These are phyloP conservation scores for Vitis hybrid DNA, from an alignment of 177 flowering plant species.

Conservation along the genomic window DNA sequence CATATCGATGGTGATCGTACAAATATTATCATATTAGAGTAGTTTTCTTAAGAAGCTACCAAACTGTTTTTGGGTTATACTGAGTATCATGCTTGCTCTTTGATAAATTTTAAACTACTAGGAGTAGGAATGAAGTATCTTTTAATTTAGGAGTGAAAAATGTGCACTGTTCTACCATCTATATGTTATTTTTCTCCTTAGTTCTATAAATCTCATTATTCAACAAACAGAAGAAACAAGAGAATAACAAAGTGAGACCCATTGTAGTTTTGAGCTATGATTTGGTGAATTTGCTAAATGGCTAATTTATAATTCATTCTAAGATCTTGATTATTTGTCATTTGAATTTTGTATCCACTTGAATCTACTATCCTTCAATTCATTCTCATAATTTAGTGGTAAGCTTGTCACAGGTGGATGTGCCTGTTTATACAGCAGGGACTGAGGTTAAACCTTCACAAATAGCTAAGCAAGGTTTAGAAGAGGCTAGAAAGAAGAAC, in stretches of 20 bases:
- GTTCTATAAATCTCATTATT: not conserved
- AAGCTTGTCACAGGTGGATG: slow-evolving; percentile 70
- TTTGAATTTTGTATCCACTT: not conserved
- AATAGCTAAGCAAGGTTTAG: slow-evolving; percentile 81
- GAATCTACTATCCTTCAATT: slow-evolving; percentile 5
- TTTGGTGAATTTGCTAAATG: not conserved
- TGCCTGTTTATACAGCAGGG: slow-evolving; percentile 93
- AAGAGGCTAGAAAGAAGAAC: slow-evolving; percentile 79
- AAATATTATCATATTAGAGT: too few relatives aligned
- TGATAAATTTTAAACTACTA: not conserved
- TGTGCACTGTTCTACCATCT: not conserved
- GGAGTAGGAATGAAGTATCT: not conserved
- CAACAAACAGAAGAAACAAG: not conserved
- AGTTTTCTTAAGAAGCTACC: too few relatives aligned
- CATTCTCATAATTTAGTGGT: slow-evolving; percentile 28
- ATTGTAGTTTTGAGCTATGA: not conserved
- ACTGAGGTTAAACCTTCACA: slow-evolving; percentile 84
- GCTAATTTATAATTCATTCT: not conserved
- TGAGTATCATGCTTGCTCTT: not conserved
- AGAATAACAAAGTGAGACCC: not conserved
- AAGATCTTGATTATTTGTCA: not conserved
- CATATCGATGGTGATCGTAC: too few relatives aligned
- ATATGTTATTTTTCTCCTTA: not conserved
- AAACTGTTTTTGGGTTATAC: too few relatives aligned
- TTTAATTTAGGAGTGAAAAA: not conserved